Percentiles rank a stretch among this genome's conserved stretches.
phyloP scores from a whole-genome alignment of 495 filamentous ascomycete species.

The Choiromyces venosus region DNA sequence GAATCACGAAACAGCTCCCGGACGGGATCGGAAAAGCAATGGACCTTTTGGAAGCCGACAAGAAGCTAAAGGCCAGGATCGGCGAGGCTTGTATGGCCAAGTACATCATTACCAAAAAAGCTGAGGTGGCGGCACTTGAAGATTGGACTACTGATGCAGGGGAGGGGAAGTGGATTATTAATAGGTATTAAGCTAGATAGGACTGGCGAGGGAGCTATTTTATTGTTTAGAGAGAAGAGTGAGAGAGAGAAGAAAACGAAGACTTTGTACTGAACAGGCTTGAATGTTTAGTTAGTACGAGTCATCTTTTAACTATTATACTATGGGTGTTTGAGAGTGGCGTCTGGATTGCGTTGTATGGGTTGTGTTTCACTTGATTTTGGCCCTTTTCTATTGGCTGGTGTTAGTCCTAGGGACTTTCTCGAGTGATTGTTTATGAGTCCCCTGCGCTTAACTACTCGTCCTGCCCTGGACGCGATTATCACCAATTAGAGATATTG shows the following conservation, averaged over 20 bases:
- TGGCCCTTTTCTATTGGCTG: not conserved
- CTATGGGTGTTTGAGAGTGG: not conserved
- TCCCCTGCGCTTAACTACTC: not conserved
- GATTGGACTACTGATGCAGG: slow-evolving; percentile 45
- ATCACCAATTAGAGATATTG: not conserved
- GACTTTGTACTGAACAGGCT: not conserved
- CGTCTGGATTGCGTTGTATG: not conserved
- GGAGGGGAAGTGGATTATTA: slow-evolving; percentile 56
- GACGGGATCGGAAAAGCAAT: slow-evolving; percentile 53
- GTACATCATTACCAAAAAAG: slow-evolving; percentile 58
- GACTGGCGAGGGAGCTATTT: slow-evolving; percentile 4
- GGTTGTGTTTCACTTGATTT: not conserved
- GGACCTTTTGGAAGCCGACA: slow-evolving; percentile 47
- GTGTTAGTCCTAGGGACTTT: not conserved
- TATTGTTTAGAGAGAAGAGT: slow-evolving; percentile 12
- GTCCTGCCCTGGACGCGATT: not conserved
- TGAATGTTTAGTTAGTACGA: not conserved
- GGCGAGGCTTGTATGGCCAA: slow-evolving; percentile 54
- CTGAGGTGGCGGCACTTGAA: slow-evolving; percentile 49
- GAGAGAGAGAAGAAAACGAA: no score
- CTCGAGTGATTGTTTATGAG: not conserved
- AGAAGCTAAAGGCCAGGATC: slow-evolving; percentile 47
- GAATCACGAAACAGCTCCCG: slow-evolving; percentile 53
- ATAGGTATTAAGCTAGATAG: slow-evolving; percentile 55
- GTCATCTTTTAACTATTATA: not conserved